These are phyloP conservation scores for Pseudogymnoascus sp. DNA, from an alignment of 2,329 filamentous ascomycete species.

Conservation along the genomic window DNA sequence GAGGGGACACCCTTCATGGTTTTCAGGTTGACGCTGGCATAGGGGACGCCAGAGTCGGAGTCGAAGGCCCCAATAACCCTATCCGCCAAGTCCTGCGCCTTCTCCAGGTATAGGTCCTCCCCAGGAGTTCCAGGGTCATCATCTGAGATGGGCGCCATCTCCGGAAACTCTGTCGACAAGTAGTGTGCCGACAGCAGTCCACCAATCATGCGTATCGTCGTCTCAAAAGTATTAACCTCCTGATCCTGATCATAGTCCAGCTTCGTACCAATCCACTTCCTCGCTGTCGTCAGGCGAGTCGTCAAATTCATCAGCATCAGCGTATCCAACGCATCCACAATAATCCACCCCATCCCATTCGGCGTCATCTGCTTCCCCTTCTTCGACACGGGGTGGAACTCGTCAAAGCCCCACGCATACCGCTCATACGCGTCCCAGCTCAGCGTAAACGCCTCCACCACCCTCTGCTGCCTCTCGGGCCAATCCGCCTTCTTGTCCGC, in stretches of 20 bases:
- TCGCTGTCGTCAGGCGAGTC: conserved; percentile 69
- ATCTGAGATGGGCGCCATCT: conserved; percentile 65
- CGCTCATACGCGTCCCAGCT: conserved; percentile 92
- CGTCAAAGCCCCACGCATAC: conserved; percentile 89
- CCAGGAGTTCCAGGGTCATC: conserved; percentile 65
- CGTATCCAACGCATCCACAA: conserved; percentile 90
- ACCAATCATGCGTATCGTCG: conserved; percentile 94
- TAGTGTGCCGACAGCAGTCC: conserved; percentile 91
- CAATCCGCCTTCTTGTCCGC: conserved; percentile 58
- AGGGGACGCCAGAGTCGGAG: conserved; percentile 77
- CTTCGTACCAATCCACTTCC: conserved; percentile 77
- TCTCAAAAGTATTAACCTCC: conserved; percentile 96
- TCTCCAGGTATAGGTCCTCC: conserved; percentile 92
- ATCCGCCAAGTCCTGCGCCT: conserved; percentile 86
- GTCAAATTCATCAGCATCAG: conserved; percentile 98
- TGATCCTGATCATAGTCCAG: conserved; percentile 86
- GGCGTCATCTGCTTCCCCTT: conserved; percentile 75
- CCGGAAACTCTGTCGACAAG: conserved; percentile 72
- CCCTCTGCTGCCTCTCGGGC: conserved; percentile 66
- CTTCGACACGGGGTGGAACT: conserved; percentile 78
- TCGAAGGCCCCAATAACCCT: conserved; percentile 82
- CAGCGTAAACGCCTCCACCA: conserved; percentile 80
- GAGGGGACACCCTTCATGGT: conserved; percentile 68
- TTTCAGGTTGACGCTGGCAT: conserved; percentile 80
- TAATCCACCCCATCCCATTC: conserved; percentile 93